A percentile compares a stretch with the other conserved stretches of the same genome.
phyloP scores from a whole-genome alignment of 139 green algal species.

The Eudorina sp. region DNA sequence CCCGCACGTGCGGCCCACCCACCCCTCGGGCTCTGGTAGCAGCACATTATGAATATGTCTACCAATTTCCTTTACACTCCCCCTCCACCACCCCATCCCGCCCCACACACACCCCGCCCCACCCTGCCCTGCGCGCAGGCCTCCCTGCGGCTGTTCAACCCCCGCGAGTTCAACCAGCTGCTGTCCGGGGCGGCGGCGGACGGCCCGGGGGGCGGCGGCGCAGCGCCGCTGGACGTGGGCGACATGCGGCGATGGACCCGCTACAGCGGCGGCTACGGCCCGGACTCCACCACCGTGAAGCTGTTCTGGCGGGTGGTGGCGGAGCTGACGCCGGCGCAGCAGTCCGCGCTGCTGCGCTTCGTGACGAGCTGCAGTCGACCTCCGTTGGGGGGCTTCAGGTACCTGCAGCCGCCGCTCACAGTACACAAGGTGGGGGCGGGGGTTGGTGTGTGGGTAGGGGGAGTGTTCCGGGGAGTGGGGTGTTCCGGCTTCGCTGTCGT shows the following conservation, averaged over 20 bases:
- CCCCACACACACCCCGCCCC: neutral
- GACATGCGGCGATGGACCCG: constrained; percentile 79
- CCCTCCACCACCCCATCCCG: neutral
- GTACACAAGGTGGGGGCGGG: constrained; percentile 81
- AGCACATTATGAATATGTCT: too few relatives aligned
- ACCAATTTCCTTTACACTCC: too few relatives aligned
- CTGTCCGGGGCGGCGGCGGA: constrained; percentile 60
- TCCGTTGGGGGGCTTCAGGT: constrained; percentile 91
- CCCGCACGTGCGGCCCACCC: too few relatives aligned
- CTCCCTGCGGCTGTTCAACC: constrained; percentile 83
- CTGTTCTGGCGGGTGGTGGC: constrained; percentile 88
- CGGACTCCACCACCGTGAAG: constrained; percentile 74
- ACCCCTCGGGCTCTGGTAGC: too few relatives aligned
- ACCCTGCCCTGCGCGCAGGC: neutral
- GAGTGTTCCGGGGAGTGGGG: neutral
- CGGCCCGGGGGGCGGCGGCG: constrained; percentile 58
- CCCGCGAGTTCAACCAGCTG: constrained; percentile 89
- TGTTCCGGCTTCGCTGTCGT: too few relatives aligned
- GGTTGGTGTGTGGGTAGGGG: neutral
- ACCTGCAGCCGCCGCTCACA: constrained; percentile 89
- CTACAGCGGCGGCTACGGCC: constrained; percentile 73
- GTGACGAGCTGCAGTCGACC: constrained; percentile 87
- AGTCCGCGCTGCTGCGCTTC: constrained; percentile 86
- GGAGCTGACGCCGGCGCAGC: constrained; percentile 66
- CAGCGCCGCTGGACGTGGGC: constrained; percentile 69